phyloP scores from a whole-genome alignment of 1,284 basidiomycete genomes.

The Entoloma clypeatum region DNA sequence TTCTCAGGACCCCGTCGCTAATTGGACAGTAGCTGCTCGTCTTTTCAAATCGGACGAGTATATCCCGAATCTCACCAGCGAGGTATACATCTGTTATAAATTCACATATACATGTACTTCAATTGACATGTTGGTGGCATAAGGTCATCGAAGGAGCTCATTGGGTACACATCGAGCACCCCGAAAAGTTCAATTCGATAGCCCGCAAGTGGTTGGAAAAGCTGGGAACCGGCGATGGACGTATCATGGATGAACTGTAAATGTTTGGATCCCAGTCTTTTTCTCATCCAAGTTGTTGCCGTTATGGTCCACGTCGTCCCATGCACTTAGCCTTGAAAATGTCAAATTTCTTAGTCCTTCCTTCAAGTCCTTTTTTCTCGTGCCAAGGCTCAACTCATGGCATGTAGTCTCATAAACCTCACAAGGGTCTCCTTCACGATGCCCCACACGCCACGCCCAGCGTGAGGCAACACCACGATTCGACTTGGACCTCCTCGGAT shows the following conservation, averaged over 20 bases:
- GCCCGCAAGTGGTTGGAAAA: slow-evolving; percentile 26
- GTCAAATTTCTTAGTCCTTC: too few relatives aligned
- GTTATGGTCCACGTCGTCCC: too few relatives aligned
- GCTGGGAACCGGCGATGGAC: neutral
- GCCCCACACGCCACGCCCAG: too few relatives aligned
- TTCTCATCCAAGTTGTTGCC: too few relatives aligned
- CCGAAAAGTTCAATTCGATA: slow-evolving; percentile 43
- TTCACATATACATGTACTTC: slow-evolving; percentile 1
- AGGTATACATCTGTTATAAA: slow-evolving; percentile 32
- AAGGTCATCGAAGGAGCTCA: slow-evolving; percentile 49
- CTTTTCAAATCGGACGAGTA: slow-evolving; percentile 42
- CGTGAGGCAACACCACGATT: too few relatives aligned
- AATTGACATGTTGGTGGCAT: slow-evolving; percentile 7
- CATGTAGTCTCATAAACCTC: too few relatives aligned
- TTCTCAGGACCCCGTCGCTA: slow-evolving; percentile 58
- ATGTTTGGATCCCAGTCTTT: too few relatives aligned
- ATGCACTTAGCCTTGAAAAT: too few relatives aligned
- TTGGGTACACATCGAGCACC: slow-evolving; percentile 60
- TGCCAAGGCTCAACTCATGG: too few relatives aligned
- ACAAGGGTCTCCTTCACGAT: too few relatives aligned
- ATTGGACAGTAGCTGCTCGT: slow-evolving; percentile 47
- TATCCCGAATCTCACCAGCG: slow-evolving; percentile 47
- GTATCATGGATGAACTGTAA: slow-evolving; percentile 16
- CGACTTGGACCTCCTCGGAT: too few relatives aligned
- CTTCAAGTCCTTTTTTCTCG: too few relatives aligned